Evolutionary conservation across 116 monocot genomes (phyloP), one percentile per base, ranked within the genome.

Genomic region (Phalaenopsis hybrid): DNA sequence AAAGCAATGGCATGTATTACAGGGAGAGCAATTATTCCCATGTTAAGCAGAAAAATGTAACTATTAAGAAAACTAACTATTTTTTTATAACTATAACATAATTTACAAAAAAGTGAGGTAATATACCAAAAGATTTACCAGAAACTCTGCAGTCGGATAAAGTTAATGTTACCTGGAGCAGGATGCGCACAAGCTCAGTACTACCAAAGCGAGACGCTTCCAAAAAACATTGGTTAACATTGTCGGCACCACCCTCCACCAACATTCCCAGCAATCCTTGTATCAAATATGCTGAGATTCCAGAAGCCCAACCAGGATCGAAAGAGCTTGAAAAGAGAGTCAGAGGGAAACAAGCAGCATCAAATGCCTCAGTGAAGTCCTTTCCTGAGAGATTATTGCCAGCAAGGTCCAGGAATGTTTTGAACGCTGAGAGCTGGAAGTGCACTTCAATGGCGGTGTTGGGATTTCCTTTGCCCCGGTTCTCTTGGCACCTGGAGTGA

Each of bases 281-380:
- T 74, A 97, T 82, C 78, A 86, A 86, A 76, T 87, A 81, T 18
- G 92, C 92, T 28, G 94, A 90, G 21, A 88, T 83, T 41, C 97
- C 97, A 49, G 91, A 85, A 49, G 92, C 89, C 97, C 97, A 97
- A 46, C 90, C 92, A 78, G 88, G 87, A 75, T 90, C 90, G 57
- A 97, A 97, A 8, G 94, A 91, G 77, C 87, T 91, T 18, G 97
- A 94, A 83, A 97, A 97, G 41, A 97, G 91, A 43, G 97, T 97
- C 51, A 97, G 92, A 41, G 97, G 97, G 74, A 97, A 97, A 85
- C 97, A 97, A 8, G 92, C 97, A 2, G 97, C 97, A 83, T 97
- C 97, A 81, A 97, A 94, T 21, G 97, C 97, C 88, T 97, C 97
- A 1, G 92, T 94, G 83, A 97, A 97, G 67, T 97, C 97, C 81